Evolutionary conservation across 305 asterid species (phyloP).

Genomic region (Fraxinus sp.): DNA sequence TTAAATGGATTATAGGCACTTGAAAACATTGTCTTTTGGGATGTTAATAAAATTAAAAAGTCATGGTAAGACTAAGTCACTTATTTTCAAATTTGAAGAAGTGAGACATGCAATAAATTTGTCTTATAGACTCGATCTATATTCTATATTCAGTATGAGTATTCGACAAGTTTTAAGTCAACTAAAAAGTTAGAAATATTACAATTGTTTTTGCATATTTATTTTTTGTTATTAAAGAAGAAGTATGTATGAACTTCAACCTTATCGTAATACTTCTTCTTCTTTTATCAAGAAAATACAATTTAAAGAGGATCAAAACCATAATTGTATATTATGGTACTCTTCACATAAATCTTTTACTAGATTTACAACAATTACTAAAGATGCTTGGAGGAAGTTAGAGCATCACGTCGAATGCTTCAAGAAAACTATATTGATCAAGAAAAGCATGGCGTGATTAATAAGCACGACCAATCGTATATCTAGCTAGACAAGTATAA

Average conservation of each 20-base stretch:
- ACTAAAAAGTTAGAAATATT: no score
- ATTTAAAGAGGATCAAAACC: background rate
- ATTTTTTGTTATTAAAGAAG: no score
- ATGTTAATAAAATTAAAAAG: background rate
- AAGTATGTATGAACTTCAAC: background rate
- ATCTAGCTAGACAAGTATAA: no score
- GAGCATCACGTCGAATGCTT: background rate
- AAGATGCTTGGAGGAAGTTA: background rate
- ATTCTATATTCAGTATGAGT: background rate
- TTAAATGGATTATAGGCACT: slow-evolving; percentile 15
- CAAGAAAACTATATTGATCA: background rate
- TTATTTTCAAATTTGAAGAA: background rate
- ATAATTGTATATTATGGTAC: background rate
- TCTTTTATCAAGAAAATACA: background rate
- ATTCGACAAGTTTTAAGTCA: background rate
- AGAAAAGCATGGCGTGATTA: background rate
- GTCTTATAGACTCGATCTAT: background rate
- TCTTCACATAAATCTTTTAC: background rate
- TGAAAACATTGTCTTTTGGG: slow-evolving; percentile 17
- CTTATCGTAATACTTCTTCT: no score
- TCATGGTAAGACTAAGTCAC: background rate
- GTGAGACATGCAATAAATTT: background rate
- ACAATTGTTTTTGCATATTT: no score
- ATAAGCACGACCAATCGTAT: background rate
- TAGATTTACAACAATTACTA: background rate